Conservation (phyloP, 345 rosid species). For the Aquilaria yunnanensis region DNA sequence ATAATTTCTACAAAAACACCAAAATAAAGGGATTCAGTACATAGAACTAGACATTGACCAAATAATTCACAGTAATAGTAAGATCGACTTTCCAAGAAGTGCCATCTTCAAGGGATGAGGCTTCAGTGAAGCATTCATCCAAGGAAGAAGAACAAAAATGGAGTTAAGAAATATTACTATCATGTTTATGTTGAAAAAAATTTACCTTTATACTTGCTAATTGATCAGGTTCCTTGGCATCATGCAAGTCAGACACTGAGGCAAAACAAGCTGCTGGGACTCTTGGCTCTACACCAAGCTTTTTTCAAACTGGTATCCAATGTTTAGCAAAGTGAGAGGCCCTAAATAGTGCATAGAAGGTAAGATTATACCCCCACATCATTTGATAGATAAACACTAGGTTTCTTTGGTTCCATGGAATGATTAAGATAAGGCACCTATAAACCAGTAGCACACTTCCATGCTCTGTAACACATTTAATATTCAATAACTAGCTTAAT, state of each 20-base stretch:
- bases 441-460: no score
- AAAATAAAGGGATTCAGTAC: no score
- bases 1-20: constrained; percentile 5
- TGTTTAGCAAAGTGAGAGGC: constrained; percentile 39
- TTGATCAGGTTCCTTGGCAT: constrained; percentile 9
- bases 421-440: no score
- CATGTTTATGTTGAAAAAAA: not conserved
- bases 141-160: no score
- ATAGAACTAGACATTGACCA: no score
- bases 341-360: constrained; percentile 54
- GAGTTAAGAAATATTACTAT: no score
- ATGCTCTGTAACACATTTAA: no score
- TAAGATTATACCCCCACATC: constrained; percentile 56
- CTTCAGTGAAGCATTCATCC: no score
- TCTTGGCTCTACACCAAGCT: constrained; percentile 45
- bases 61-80: no score
- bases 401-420: constrained; percentile 25
- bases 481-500: no score
- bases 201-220: constrained; percentile 17
- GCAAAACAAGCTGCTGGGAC: constrained; percentile 59
- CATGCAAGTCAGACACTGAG: not conserved
- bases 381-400: constrained; percentile 60
- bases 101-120: no score
- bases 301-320: constrained; percentile 65
- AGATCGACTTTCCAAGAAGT: no score